These are phyloP conservation scores for Psidium friedrichsthalianum DNA, from an alignment of 345 rosid genomes.

Conservation along the genomic window DNA sequence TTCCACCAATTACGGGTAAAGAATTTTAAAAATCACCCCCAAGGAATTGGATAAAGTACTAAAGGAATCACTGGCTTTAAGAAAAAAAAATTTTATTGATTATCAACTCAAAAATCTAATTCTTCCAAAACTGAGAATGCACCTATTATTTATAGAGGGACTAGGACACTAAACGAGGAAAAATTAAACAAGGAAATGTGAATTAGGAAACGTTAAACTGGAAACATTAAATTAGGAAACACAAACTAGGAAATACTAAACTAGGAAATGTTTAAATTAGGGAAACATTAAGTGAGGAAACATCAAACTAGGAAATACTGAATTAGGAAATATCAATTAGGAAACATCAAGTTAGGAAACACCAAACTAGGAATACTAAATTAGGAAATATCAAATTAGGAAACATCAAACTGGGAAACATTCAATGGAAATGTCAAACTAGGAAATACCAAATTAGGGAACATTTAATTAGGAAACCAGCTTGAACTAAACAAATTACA, in stretches of 20 bases:
- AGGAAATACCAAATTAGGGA: too few relatives aligned
- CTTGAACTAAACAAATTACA: too few relatives aligned
- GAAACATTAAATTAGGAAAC: background rate
- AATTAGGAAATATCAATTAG: background rate
- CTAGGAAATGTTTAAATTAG: background rate
- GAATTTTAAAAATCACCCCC: background rate
- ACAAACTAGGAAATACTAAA: background rate
- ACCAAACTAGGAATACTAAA: background rate
- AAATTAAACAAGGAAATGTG: background rate
- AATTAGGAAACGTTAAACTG: background rate
- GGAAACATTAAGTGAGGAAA: background rate
- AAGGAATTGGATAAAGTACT: background rate
- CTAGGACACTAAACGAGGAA: background rate
- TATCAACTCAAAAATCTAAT: background rate
- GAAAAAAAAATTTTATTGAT: background rate
- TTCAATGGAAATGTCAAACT: too few relatives aligned
- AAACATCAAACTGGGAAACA: too few relatives aligned
- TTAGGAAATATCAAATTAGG: background rate
- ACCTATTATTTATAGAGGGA: background rate
- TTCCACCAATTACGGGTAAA: background rate
- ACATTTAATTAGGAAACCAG: too few relatives aligned
- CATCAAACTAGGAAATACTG: background rate
- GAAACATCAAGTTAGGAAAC: background rate
- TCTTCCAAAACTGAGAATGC: background rate
- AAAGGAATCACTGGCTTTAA: background rate